Percentiles rank a stretch among this genome's conserved stretches.
These are phyloP conservation scores for Colletotrichum sp. DNA, from an alignment of 2,329 filamentous ascomycete genomes.

Conservation along the genomic window DNA sequence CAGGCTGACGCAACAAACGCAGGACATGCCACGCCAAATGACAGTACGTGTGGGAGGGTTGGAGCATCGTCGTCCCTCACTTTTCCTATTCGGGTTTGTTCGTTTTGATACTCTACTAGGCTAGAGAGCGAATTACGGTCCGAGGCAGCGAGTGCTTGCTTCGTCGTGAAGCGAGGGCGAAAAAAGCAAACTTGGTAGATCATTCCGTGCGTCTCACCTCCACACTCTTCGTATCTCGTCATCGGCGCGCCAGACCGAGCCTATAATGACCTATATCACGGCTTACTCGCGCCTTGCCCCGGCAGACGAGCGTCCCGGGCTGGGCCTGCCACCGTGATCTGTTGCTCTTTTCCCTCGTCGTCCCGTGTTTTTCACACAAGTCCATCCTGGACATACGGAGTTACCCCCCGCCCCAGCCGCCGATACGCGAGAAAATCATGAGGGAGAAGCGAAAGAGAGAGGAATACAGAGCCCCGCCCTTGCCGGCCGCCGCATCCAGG, in stretches of 20 bases:
- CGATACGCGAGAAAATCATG: slow-evolving; percentile 10
- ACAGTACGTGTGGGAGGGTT: background rate
- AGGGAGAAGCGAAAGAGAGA: slow-evolving; percentile 11
- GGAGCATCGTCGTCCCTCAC: background rate
- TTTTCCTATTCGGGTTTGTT: background rate
- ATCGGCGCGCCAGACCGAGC: background rate
- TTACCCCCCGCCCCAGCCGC: background rate
- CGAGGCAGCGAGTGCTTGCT: background rate
- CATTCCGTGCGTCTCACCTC: background rate
- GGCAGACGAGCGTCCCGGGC: background rate
- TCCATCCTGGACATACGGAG: background rate
- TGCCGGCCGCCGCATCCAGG: background rate
- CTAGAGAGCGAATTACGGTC: background rate
- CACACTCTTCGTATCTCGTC: background rate
- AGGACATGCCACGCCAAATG: background rate
- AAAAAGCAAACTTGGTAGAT: background rate
- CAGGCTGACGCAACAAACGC: slow-evolving; percentile 1
- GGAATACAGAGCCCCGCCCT: background rate
- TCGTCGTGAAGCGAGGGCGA: background rate
- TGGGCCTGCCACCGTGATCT: background rate
- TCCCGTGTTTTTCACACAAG: background rate
- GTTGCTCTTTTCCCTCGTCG: background rate
- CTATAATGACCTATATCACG: background rate
- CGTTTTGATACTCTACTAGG: background rate
- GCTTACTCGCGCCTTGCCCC: background rate